Percentiles rank a stretch among this genome's conserved stretches.
Evolutionary conservation across 2,329 filamentous ascomycete genomes (phyloP).

Genomic region (Trichoderma guizhouense): DNA sequence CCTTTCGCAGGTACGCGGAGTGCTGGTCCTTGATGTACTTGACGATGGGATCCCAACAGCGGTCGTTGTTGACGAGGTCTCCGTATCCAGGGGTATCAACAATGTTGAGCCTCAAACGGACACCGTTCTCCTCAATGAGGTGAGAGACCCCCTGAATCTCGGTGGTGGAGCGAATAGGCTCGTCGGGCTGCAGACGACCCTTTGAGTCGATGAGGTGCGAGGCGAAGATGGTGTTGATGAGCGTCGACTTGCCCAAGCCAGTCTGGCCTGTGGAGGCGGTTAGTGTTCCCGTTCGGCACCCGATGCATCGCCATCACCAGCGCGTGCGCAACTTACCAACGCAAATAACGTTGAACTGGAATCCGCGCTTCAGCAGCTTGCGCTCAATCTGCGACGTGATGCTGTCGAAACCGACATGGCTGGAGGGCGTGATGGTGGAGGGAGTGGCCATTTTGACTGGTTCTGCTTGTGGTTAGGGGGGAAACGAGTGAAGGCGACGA

Average conservation of each 20-base stretch:
- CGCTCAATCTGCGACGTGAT: conserved; percentile 99
- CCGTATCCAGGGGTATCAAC: conserved; percentile 98
- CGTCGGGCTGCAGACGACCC: conserved; percentile 86
- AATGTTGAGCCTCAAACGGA: conserved; percentile 95
- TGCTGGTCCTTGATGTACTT: conserved; percentile 99
- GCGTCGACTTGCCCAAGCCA: conserved; percentile 94
- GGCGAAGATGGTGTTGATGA: conserved; percentile 99
- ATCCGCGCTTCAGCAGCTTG: conserved; percentile 98
- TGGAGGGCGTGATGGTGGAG: conserved; percentile 79
- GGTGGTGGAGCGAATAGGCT: conserved; percentile 90
- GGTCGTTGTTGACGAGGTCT: conserved; percentile 98
- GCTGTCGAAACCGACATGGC: conserved; percentile 99
- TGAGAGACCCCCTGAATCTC: conserved; percentile 98
- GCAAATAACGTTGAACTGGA: conserved; percentile 99
- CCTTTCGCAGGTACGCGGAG: conserved; percentile 97
- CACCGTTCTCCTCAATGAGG: conserved; percentile 99
- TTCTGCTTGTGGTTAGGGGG: background rate
- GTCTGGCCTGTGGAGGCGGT: conserved; percentile 71
- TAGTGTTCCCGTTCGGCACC: conserved; percentile 8
- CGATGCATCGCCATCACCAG: background rate
- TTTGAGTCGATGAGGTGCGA: conserved; percentile 99
- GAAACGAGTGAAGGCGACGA: conserved; percentile 9
- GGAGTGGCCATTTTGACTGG: conserved; percentile 53
- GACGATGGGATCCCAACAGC: conserved; percentile 99
- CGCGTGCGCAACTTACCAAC: conserved; percentile 69